Evolutionary conservation across 164 flowering plant species (phyloP).

Genomic region (Platanus orientalis): DNA sequence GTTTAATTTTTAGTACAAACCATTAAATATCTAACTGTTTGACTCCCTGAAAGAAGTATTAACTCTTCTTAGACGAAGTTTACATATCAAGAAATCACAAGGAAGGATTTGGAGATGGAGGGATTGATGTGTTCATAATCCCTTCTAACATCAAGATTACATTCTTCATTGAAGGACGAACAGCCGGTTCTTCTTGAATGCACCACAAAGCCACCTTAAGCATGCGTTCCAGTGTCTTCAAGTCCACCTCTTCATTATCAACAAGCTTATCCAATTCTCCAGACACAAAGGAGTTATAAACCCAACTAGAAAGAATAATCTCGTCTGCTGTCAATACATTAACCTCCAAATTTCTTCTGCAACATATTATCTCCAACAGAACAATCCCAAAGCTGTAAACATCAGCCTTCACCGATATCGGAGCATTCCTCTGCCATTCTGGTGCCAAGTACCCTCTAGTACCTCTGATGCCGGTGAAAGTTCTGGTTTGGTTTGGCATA

Average conservation of each 20-base stretch:
- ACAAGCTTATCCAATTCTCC: slow-evolving; percentile 5
- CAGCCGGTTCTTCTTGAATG: not conserved
- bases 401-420: slow-evolving; percentile 11
- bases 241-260: slow-evolving; percentile 3
- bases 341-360: slow-evolving; percentile 15
- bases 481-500: slow-evolving; percentile 14
- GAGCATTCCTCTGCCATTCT: slow-evolving; percentile 11
- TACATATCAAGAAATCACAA: not conserved
- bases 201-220: slow-evolving; percentile 11
- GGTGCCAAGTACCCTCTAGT: too few species aligned
- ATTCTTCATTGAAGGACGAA: slow-evolving; percentile 11
- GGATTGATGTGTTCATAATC: not conserved
- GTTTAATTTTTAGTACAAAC: too few species aligned
- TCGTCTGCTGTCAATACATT: slow-evolving; percentile 7
- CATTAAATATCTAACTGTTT: too few species aligned
- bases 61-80: too few species aligned
- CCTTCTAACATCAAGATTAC: slow-evolving; percentile 11
- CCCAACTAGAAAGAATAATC: slow-evolving; percentile 10
- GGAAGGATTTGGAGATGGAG: not conserved
- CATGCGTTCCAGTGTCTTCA: not conserved
- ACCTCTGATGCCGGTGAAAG: slow-evolving; percentile 10
- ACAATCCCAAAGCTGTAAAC: too few species aligned
- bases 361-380: slow-evolving; percentile 15
- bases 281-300: not conserved
- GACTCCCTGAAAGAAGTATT: too few species aligned